phyloP scores from a whole-genome alignment of 1,284 basidiomycete species.

The Ganoderma lucidum region DNA sequence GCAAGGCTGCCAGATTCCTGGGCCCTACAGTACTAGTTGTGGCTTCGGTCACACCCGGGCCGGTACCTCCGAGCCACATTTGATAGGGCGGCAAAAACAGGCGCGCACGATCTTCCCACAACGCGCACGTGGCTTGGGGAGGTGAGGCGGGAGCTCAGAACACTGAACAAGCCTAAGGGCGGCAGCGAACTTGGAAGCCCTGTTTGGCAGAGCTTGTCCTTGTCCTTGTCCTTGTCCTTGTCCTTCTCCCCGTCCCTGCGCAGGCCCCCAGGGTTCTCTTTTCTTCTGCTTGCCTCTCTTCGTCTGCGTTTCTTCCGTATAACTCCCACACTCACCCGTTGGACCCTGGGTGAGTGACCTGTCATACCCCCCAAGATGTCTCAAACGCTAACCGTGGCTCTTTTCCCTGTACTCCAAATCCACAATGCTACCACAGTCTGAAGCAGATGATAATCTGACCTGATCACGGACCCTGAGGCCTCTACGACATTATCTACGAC shows the following conservation, averaged over 20 bases:
- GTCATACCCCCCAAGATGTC: neutral
- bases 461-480: slow-evolving; percentile 2
- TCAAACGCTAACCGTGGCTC: neutral
- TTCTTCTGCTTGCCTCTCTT: neutral
- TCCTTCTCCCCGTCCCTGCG: neutral
- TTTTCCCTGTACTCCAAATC: slow-evolving; percentile 1
- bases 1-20: no score
- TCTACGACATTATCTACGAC: slow-evolving; percentile 32
- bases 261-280: neutral
- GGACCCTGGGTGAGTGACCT: slow-evolving; percentile 10
- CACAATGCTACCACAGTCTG: slow-evolving; percentile 3
- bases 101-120: neutral
- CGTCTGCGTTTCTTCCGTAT: neutral
- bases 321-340: neutral
- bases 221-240: neutral
- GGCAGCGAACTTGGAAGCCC: neutral
- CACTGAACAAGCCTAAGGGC: neutral
- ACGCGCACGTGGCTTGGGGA: neutral
- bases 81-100: neutral
- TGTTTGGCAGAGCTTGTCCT: slow-evolving; percentile 2
- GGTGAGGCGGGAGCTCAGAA: neutral
- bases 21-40: no score
- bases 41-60: no score
- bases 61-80: no score
- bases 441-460: slow-evolving; percentile 19